phyloP scores from a whole-genome alignment of 306 rosid genomes.

The Abrus precatorius region DNA sequence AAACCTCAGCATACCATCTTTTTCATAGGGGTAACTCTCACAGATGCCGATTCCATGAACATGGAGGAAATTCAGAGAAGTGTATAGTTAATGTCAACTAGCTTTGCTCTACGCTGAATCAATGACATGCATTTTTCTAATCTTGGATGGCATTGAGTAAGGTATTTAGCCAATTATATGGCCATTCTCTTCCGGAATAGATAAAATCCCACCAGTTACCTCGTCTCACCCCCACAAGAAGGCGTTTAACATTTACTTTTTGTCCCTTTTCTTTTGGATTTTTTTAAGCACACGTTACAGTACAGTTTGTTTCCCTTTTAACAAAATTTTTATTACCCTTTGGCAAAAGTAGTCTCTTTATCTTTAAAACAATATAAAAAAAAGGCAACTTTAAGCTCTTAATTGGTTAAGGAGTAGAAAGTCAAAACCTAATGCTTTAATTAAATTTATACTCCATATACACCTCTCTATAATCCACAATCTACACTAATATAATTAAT shows the following conservation, averaged over 20 bases:
- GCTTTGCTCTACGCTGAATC: constrained; percentile 43
- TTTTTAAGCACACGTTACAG: constrained; percentile 52
- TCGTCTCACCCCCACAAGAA: constrained; percentile 30
- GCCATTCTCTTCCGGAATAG: constrained; percentile 48
- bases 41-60: constrained; percentile 47
- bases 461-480: not conserved
- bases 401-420: constrained; percentile 45
- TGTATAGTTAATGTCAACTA: constrained; percentile 38
- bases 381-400: constrained; percentile 49
- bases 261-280: constrained; percentile 73
- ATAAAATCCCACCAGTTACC: constrained; percentile 42
- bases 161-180: constrained; percentile 47
- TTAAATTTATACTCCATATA: constrained; percentile 37
- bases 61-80: constrained; percentile 36
- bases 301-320: constrained; percentile 41
- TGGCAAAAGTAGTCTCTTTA: constrained; percentile 54
- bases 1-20: constrained; percentile 45
- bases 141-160: constrained; percentile 38
- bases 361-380: constrained; percentile 47
- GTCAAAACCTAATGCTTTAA: constrained; percentile 50
- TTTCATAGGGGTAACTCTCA: constrained; percentile 38
- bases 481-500: constrained; percentile 14
- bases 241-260: constrained; percentile 58
- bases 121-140: constrained; percentile 15
- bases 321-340: constrained; percentile 41